phyloP scores from a whole-genome alignment of 2,329 filamentous ascomycete genomes.

The Penicillium psychrosexuale region DNA sequence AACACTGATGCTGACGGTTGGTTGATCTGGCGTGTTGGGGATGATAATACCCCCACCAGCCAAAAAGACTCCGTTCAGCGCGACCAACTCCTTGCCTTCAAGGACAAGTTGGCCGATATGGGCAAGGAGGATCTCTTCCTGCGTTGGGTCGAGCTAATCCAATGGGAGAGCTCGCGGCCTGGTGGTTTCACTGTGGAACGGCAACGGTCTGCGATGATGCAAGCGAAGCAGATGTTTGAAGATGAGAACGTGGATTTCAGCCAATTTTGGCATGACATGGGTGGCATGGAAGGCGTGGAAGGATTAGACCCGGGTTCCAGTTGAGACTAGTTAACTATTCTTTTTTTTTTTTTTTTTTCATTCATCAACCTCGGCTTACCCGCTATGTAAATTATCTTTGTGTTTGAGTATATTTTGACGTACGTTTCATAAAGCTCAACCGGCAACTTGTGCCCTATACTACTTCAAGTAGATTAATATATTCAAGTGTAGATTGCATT shows the following conservation, averaged over 20 bases:
- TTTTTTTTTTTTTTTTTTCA: too few relatives aligned
- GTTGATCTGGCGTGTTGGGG: slow-evolving; percentile 62
- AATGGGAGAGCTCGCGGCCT: slow-evolving; percentile 76
- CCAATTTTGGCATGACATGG: slow-evolving; percentile 69
- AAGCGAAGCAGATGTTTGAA: slow-evolving; percentile 73
- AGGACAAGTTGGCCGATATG: slow-evolving; percentile 68
- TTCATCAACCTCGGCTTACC: neutral
- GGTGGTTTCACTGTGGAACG: slow-evolving; percentile 73
- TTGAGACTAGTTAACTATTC: too few relatives aligned
- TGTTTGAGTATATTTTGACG: neutral
- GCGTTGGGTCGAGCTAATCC: slow-evolving; percentile 87
- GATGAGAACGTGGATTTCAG: slow-evolving; percentile 78
- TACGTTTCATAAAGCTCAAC: neutral
- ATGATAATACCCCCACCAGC: slow-evolving; percentile 48
- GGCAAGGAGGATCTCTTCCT: slow-evolving; percentile 89
- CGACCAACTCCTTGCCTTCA: slow-evolving; percentile 75
- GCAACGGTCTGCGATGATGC: slow-evolving; percentile 67
- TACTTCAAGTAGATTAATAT: neutral
- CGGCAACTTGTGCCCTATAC: neutral
- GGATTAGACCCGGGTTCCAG: neutral
- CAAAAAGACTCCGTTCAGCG: slow-evolving; percentile 38
- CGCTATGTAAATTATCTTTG: neutral
- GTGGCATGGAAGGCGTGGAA: slow-evolving; percentile 55
- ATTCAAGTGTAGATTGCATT: slow-evolving; percentile 8
- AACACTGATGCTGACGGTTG: slow-evolving; percentile 68